Evolutionary conservation across 2,329 filamentous ascomycete species (phyloP).

Genomic region (Trichophyton benhamiae): DNA sequence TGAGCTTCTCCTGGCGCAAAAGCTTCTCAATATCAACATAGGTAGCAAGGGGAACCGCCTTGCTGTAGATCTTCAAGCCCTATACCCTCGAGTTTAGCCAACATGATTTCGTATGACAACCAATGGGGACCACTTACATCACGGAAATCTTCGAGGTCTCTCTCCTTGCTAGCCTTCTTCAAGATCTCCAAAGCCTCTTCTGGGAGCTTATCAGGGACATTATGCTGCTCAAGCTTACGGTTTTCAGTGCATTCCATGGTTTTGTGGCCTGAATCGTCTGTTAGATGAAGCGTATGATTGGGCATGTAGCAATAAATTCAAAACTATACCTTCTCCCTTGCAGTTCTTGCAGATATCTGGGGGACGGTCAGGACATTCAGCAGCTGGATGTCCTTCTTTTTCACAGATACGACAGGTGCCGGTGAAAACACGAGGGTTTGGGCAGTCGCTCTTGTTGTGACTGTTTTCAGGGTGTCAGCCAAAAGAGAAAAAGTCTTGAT

Average conservation of each 20-base stretch:
- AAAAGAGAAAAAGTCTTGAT: background rate
- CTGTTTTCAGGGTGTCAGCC: conserved; percentile 16
- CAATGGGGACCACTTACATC: conserved; percentile 21
- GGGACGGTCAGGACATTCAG: conserved; percentile 34
- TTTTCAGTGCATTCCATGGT: conserved; percentile 35
- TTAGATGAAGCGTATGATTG: background rate
- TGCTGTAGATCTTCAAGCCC: conserved; percentile 40
- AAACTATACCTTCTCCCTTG: conserved; percentile 30
- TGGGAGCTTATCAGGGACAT: conserved; percentile 36
- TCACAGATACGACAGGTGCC: conserved; percentile 36
- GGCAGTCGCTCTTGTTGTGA: conserved; percentile 35
- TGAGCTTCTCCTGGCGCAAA: conserved; percentile 37
- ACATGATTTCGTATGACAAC: background rate
- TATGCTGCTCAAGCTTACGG: conserved; percentile 32
- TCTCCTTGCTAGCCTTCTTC: conserved; percentile 36
- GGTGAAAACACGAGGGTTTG: conserved; percentile 36
- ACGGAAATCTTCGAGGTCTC: conserved; percentile 41
- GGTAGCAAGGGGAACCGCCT: conserved; percentile 34
- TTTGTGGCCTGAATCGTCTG: conserved; percentile 27
- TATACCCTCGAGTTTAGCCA: conserved; percentile 4
- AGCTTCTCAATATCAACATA: conserved; percentile 40
- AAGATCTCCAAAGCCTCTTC: conserved; percentile 41
- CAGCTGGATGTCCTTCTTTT: conserved; percentile 35
- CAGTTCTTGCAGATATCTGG: conserved; percentile 38
- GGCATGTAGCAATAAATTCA: background rate